Evolutionary conservation across 768 basidiomycete species (phyloP).

Genomic region (Phlebiopsis gigantea): DNA sequence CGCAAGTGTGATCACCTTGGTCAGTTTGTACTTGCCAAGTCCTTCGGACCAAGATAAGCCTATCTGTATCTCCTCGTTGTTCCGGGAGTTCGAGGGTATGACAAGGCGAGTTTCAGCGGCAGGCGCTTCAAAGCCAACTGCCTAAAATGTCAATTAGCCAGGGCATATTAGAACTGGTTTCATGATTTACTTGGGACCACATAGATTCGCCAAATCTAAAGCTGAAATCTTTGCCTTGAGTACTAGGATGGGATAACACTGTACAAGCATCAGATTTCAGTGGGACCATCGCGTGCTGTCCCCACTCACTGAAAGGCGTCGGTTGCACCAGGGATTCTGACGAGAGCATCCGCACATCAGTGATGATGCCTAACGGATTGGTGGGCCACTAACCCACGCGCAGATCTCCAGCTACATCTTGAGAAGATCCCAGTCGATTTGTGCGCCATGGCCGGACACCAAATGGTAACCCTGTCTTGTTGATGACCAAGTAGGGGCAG

Average conservation of each 20-base stretch:
- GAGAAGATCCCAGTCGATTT: slow-evolving; percentile 54
- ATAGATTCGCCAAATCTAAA: slow-evolving; percentile 76
- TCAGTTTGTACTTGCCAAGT: slow-evolving; percentile 94
- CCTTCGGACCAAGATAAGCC: slow-evolving; percentile 93
- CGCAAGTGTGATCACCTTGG: slow-evolving; percentile 86
- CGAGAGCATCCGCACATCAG: neutral
- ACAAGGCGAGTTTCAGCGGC: slow-evolving; percentile 83
- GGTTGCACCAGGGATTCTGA: slow-evolving; percentile 47
- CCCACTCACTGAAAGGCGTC: slow-evolving; percentile 71
- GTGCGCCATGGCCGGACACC: slow-evolving; percentile 59
- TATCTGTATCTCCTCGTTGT: slow-evolving; percentile 65
- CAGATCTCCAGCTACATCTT: slow-evolving; percentile 82
- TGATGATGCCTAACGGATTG: slow-evolving; percentile 8
- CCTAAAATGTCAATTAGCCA: slow-evolving; percentile 31
- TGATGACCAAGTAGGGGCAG: slow-evolving; percentile 83
- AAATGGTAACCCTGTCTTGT: slow-evolving; percentile 89
- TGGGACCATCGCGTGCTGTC: neutral
- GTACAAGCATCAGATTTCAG: neutral
- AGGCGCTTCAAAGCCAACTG: slow-evolving; percentile 88
- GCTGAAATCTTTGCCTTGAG: slow-evolving; percentile 77
- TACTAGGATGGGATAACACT: slow-evolving; percentile 86
- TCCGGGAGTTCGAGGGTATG: slow-evolving; percentile 57
- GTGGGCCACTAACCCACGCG: slow-evolving; percentile 43
- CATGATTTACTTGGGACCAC: slow-evolving; percentile 65
- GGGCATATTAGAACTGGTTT: neutral